phyloP scores from a whole-genome alignment of 768 basidiomycete genomes.

The Lactarius sp. region DNA sequence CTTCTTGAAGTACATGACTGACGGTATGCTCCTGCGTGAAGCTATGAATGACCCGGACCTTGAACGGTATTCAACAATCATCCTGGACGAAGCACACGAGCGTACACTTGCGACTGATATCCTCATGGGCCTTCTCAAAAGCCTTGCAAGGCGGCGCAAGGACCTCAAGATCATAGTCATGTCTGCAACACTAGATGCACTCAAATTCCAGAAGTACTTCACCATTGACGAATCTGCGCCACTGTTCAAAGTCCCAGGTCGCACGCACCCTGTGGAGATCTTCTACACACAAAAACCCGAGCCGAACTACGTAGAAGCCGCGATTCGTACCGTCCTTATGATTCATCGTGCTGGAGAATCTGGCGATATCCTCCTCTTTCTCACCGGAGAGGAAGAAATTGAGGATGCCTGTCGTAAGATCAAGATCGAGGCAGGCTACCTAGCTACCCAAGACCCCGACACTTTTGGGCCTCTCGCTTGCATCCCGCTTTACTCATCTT shows the following conservation, averaged over 20 bases:
- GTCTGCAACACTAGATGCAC: slow-evolving; percentile 97
- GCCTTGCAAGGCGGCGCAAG: slow-evolving; percentile 67
- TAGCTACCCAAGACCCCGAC: slow-evolving; percentile 62
- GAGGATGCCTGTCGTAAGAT: slow-evolving; percentile 95
- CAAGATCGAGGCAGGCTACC: slow-evolving; percentile 82
- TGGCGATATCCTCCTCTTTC: slow-evolving; percentile 89
- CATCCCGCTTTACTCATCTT: slow-evolving; percentile 91
- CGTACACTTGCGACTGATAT: slow-evolving; percentile 97
- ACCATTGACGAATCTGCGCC: slow-evolving; percentile 52
- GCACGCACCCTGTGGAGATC: slow-evolving; percentile 93
- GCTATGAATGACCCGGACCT: slow-evolving; percentile 97
- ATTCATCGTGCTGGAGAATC: slow-evolving; percentile 94
- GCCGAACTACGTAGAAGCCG: slow-evolving; percentile 94
- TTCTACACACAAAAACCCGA: slow-evolving; percentile 92
- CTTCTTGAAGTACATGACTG: slow-evolving; percentile 99
- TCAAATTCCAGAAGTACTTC: slow-evolving; percentile 97
- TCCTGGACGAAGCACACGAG: slow-evolving; percentile 98
- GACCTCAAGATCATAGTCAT: slow-evolving; percentile 98
- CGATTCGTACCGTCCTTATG: slow-evolving; percentile 93
- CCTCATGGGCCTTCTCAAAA: slow-evolving; percentile 93
- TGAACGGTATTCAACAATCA: slow-evolving; percentile 91
- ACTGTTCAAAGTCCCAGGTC: slow-evolving; percentile 85
- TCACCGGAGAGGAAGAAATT: slow-evolving; percentile 98
- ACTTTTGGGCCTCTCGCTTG: slow-evolving; percentile 83
- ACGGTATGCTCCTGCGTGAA: slow-evolving; percentile 99